Evolutionary conservation across 805 yeast genomes (phyloP).

Genomic region (Candida railenensis): DNA sequence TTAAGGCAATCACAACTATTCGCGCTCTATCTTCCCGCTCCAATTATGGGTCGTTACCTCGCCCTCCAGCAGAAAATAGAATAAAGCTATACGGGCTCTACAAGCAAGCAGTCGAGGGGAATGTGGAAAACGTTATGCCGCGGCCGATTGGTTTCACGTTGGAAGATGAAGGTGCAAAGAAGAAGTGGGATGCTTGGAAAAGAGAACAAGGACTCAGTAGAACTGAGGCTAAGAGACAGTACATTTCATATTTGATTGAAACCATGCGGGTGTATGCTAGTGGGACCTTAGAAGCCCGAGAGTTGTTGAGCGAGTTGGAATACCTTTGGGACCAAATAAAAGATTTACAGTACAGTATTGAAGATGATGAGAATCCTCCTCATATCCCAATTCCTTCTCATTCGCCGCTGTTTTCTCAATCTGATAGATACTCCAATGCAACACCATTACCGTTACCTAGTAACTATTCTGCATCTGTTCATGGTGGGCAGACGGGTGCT

Average conservation of each 20-base stretch:
- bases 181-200: constrained; percentile 88
- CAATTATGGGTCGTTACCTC: constrained; percentile 60
- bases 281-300: constrained; percentile 65
- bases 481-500: neutral
- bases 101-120: constrained; percentile 89
- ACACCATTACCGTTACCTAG: constrained; percentile 35
- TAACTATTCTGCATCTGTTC: constrained; percentile 21
- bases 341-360: constrained; percentile 36
- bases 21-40: constrained; percentile 66
- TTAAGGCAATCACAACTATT: constrained; percentile 78
- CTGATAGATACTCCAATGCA: constrained; percentile 35
- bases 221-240: constrained; percentile 72
- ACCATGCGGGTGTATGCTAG: constrained; percentile 72
- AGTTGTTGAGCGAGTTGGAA: constrained; percentile 65
- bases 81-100: constrained; percentile 75
- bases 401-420: constrained; percentile 35
- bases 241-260: constrained; percentile 65
- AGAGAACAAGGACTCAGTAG: constrained; percentile 63
- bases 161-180: constrained; percentile 65
- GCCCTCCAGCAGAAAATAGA: constrained; percentile 74
- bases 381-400: constrained; percentile 26
- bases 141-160: constrained; percentile 60
- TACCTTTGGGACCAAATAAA: constrained; percentile 72
- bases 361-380: constrained; percentile 26
- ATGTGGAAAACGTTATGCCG: constrained; percentile 66